Base-by-base conservation (phyloP, 169 alveolate species). In the Cyclospora cayetanensis region DNA sequence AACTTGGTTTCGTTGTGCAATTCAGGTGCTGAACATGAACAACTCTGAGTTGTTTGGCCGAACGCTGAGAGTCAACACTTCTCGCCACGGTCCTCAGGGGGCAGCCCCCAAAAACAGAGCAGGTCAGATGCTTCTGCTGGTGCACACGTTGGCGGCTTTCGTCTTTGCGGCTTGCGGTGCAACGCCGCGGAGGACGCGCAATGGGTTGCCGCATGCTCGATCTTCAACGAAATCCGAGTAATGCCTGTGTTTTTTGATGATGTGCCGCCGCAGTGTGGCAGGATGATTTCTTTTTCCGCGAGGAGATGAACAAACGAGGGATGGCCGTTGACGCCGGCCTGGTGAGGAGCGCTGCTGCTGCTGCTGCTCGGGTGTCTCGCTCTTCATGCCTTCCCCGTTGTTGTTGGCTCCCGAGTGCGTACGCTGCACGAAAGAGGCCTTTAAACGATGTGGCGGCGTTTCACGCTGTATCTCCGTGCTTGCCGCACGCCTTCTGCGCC, bases 1-100 rank as follows among this genome's bases (percentile, higher is more conserved):
- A n/a, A n/a, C n/a, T n/a, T n/a, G n/a, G n/a, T n/a, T n/a, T n/a
- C n/a, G n/a, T n/a, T n/a, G n/a, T n/a, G n/a, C n/a, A n/a, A n/a
- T 55, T 20, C 70, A 55, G 70, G 27, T 55, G 70, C 63, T 60
- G 27, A 91, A 91, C 80, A 91, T 91, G 94, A 20, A 91, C 89
- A 84, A 79, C 29, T 34, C 91, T 3, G 94, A 91, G 77, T 37
- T 91, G 34, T 79, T 20, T 37, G 94, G 94, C 34, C 46, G 79
- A 1, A 46, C 66, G 4, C 46, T 91, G 39, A 53, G 72, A 7
- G 94, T 91, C 20, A 91, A 91, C 50, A 11, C 63, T 4, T 25
- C 94, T 4, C 7, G 91, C 22, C 41, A 79, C 20, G 86, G 76
- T 4, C 42, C 88, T 9, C 88, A 35, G 11, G 53, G 41, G 29